Conservation (phyloP, 2,329 filamentous ascomycete species). For the Colletotrichum cordylinicola region DNA sequence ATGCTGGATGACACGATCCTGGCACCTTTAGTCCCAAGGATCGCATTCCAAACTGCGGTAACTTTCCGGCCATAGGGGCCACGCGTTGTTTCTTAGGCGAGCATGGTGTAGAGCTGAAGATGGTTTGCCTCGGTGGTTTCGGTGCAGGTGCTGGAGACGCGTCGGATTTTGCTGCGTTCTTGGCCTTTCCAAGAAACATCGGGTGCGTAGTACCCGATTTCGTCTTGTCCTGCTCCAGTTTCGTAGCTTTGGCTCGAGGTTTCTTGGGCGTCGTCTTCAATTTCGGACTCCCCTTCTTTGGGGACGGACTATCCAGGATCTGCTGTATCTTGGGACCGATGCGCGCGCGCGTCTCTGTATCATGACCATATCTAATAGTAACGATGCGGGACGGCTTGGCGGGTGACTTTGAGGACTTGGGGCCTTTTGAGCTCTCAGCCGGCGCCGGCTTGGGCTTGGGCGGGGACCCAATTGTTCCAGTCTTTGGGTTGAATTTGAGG, state of each 20-base stretch:
- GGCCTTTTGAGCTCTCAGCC: slow-evolving; percentile 19
- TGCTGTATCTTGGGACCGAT: slow-evolving; percentile 67
- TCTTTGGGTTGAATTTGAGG: slow-evolving; percentile 62
- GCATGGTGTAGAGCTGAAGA: slow-evolving; percentile 60
- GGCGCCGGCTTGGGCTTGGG: slow-evolving; percentile 55
- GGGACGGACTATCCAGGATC: slow-evolving; percentile 53
- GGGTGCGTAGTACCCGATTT: slow-evolving; percentile 43
- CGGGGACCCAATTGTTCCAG: slow-evolving; percentile 67
- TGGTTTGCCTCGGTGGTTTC: slow-evolving; percentile 38
- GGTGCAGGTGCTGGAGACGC: background rate
- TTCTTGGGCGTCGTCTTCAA: slow-evolving; percentile 29
- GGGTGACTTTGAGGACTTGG: background rate
- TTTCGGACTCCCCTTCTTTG: slow-evolving; percentile 21
- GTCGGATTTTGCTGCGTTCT: slow-evolving; percentile 23
- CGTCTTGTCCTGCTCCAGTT: slow-evolving; percentile 27
- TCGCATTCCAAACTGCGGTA: slow-evolving; percentile 50
- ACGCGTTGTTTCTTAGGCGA: slow-evolving; percentile 51
- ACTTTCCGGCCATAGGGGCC: slow-evolving; percentile 32
- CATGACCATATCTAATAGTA: slow-evolving; percentile 24
- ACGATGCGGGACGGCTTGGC: slow-evolving; percentile 6
- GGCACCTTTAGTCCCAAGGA: slow-evolving; percentile 62
- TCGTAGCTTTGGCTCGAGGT: slow-evolving; percentile 28
- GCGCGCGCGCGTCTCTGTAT: slow-evolving; percentile 46
- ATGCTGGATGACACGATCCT: slow-evolving; percentile 71
- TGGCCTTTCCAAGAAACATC: slow-evolving; percentile 40